A percentile compares a stretch with the other conserved stretches of the same genome.
phyloP scores from a whole-genome alignment of 164 flowering plant species.

The Macadamia integrifolia region DNA sequence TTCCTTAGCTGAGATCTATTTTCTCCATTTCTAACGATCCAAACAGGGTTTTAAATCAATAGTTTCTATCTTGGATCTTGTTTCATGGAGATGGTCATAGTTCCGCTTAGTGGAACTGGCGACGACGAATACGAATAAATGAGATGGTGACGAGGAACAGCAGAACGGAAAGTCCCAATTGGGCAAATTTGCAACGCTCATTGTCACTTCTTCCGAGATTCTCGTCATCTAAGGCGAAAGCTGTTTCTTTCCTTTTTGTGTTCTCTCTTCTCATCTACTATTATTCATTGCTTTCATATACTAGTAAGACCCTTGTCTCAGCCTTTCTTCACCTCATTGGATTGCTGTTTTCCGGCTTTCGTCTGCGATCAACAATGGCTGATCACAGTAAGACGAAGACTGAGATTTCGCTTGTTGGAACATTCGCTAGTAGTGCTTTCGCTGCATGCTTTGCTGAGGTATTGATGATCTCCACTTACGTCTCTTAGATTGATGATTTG shows the following conservation, averaged over 20 bases:
- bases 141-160: background rate
- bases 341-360: background rate
- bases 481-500: background rate
- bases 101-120: too few species aligned
- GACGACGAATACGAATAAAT: too few species aligned
- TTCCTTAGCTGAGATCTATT: too few species aligned
- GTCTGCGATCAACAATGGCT: conserved; percentile 21
- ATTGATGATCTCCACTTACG: background rate
- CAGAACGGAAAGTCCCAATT: conserved; percentile 7
- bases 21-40: too few species aligned
- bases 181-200: background rate
- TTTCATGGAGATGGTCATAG: too few species aligned
- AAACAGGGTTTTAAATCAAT: too few species aligned
- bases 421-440: conserved; percentile 79
- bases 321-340: background rate
- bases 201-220: conserved; percentile 21
- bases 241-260: background rate
- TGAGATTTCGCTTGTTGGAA: conserved; percentile 71
- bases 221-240: background rate
- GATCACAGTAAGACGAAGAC: conserved; percentile 37
- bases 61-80: too few species aligned
- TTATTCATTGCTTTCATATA: too few species aligned
- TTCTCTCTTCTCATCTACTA: background rate
- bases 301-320: background rate
- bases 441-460: conserved; percentile 97